phyloP scores from a whole-genome alignment of 2,329 filamentous ascomycete genomes.

The Ploettnerulaceae sp. region DNA sequence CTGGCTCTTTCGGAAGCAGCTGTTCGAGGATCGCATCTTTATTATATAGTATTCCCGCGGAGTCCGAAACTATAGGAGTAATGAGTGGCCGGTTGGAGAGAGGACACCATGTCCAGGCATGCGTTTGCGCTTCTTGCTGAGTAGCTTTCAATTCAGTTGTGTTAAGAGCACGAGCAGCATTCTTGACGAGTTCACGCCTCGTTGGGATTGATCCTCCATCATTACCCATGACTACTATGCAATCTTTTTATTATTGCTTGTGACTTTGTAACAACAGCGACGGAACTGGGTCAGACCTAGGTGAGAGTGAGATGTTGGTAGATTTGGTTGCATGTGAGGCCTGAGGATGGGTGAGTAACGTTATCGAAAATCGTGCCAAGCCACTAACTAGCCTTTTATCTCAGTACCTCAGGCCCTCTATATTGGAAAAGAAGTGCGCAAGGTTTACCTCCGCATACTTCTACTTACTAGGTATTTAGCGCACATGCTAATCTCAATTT shows the following conservation, averaged over 20 bases:
- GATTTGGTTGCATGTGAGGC: no score
- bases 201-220: slow-evolving; percentile 96
- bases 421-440: no score
- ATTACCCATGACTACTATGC: slow-evolving; percentile 69
- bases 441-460: no score
- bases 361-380: no score
- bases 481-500: no score
- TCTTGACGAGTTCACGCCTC: slow-evolving; percentile 91
- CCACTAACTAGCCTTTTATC: no score
- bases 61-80: slow-evolving; percentile 73
- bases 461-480: no score
- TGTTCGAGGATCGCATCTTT: slow-evolving; percentile 82
- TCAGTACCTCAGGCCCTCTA: no score
- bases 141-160: slow-evolving; percentile 85
- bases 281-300: background rate
- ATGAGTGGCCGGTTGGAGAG: slow-evolving; percentile 72
- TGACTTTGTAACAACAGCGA: background rate
- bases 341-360: no score
- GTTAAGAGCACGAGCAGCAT: slow-evolving; percentile 77
- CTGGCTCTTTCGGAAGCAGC: slow-evolving; percentile 51
- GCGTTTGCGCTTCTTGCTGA: slow-evolving; percentile 75
- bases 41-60: slow-evolving; percentile 81
- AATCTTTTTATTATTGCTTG: background rate
- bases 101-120: slow-evolving; percentile 83
- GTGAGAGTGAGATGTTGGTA: no score